phyloP scores from a whole-genome alignment of 257 asterid genomes.

The Rubia yunnanensis region DNA sequence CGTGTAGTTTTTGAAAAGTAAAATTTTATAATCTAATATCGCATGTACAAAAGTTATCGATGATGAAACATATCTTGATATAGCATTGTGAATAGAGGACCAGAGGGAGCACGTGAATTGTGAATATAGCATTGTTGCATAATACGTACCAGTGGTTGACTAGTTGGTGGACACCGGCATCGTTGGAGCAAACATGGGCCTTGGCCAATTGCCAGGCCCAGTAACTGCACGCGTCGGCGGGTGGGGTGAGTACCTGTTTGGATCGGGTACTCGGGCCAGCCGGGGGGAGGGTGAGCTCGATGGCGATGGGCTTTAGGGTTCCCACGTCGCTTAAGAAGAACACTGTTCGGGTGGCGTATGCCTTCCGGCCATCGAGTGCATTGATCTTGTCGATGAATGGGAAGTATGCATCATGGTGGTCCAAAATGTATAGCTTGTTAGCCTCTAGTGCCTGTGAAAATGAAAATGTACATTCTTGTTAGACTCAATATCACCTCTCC shows the following conservation, averaged over 20 bases:
- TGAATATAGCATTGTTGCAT: no score
- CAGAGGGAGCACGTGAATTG: no score
- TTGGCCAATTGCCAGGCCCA: conserved; percentile 94
- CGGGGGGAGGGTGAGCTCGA: conserved; percentile 75
- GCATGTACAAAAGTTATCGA: no score
- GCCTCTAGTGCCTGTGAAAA: conserved; percentile 63
- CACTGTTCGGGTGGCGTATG: conserved; percentile 82
- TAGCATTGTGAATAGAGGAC: no score
- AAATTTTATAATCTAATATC: no score
- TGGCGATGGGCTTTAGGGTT: conserved; percentile 81
- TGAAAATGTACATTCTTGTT: neutral
- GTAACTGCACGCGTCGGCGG: conserved; percentile 57
- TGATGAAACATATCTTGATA: no score
- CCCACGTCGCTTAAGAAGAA: conserved; percentile 62
- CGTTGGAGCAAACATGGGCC: conserved; percentile 90
- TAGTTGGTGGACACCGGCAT: conserved; percentile 98
- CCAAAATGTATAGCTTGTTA: conserved; percentile 61
- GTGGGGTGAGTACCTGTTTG: conserved; percentile 68
- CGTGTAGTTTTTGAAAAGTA: no score
- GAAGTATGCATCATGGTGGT: conserved; percentile 74
- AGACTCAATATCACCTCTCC: neutral
- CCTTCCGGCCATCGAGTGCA: conserved; percentile 77
- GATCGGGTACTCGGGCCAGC: conserved; percentile 39
- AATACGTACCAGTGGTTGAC: conserved; percentile 82
- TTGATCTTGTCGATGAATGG: conserved; percentile 76